Base-by-base conservation (phyloP, 306 rosid species). In the Astragalus glycyphyllos region DNA sequence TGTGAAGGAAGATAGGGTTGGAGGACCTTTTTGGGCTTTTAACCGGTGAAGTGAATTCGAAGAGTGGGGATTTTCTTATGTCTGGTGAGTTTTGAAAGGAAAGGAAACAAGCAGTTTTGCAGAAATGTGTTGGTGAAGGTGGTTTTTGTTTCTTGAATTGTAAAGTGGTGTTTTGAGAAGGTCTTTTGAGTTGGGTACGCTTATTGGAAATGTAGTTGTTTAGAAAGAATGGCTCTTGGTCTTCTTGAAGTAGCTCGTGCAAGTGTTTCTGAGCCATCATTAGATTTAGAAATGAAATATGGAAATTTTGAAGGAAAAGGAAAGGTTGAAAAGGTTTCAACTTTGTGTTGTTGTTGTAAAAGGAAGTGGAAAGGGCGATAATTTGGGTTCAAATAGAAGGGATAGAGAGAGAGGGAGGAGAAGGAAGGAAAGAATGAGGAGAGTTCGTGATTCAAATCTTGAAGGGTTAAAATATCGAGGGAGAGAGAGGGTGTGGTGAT, bases 221-320 rank as follows among this genome's bases (percentile, higher is more conserved):
- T 17, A 88, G 85, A 67, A 72, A 75, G 71, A 88, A 88, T 4
- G 91, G 95, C 7, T 88, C 95, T 78, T 88, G 95, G 26, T 86
- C 95, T 68, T 88, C 82, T 50, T 74, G 26, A 0, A 88, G 84
- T 6, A 88, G 77, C 68, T 88, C 79, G 57, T 75, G 87, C 8
- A 88, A 68, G 72, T 71, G 72, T 26, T 79, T 88, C 11, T 80
- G 88, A 17, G 87, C 62, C 90, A 83, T 83, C 71, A 49, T 40
- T 42, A 34, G 23, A n/a, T n/a, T n/a, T n/a, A n/a, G n/a, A 58
- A 13, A 17, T 6, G 10, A 42, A 17, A 17, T 12, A 8, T 31
- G 7, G 17, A 12, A 9, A 11, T 7, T 16, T 0, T 7, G 35
- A 56, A 11, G 38, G 40, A 35, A 56, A 56, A n/a, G 47, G 16